These are phyloP conservation scores for Linum trigynum DNA, from an alignment of 345 rosid genomes.

Conservation along the genomic window DNA sequence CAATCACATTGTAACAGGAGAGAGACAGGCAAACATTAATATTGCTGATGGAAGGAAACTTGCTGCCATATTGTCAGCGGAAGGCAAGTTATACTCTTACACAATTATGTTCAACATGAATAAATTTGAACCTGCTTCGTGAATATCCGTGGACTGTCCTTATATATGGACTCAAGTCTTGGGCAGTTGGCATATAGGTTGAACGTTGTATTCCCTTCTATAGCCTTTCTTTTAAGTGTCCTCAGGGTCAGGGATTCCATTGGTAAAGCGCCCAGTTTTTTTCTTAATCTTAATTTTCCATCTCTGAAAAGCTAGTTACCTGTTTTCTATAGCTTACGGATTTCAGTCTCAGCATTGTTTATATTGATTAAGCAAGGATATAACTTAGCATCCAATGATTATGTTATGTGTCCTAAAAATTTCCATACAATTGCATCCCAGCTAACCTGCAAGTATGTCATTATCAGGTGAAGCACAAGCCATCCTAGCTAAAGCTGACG, in stretches of 20 bases:
- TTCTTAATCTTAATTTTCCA: too few species aligned
- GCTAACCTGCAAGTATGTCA: not conserved
- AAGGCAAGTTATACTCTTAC: slow-evolving; percentile 35
- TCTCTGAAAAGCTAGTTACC: too few species aligned
- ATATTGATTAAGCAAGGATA: not conserved
- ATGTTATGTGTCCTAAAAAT: too few species aligned
- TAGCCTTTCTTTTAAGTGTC: too few species aligned
- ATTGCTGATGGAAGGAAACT: slow-evolving; percentile 80
- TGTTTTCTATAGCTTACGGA: not conserved
- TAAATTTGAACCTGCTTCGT: not conserved
- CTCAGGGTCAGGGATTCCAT: too few species aligned
- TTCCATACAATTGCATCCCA: not conserved
- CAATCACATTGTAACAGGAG: slow-evolving; percentile 30
- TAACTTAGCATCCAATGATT: not conserved
- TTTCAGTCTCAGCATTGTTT: not conserved
- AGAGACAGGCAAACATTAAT: slow-evolving; percentile 59
- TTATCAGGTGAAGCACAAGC: slow-evolving; percentile 90
- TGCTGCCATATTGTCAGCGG: slow-evolving; percentile 58
- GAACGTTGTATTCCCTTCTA: not conserved
- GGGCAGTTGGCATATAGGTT: not conserved
- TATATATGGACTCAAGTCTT: not conserved
- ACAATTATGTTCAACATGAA: not conserved
- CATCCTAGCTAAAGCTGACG: slow-evolving; percentile 72
- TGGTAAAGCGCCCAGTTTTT: too few species aligned
- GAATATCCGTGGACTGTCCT: not conserved